Conservation (phyloP, 2,329 filamentous ascomycete species). For the Tolypocladium ovalisporum region DNA sequence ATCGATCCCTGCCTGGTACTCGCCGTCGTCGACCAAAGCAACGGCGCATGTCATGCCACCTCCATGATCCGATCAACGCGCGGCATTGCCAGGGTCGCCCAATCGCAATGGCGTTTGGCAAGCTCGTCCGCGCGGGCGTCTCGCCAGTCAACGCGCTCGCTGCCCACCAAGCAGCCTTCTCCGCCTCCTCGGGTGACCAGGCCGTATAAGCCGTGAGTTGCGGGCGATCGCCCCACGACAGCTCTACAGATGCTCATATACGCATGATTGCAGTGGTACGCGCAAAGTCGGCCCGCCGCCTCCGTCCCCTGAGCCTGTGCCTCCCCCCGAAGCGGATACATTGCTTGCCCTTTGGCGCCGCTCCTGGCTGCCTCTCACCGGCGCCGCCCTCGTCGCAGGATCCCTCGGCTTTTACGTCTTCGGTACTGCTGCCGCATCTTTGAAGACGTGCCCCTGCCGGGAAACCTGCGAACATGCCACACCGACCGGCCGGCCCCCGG, state of each 20-base stretch:
- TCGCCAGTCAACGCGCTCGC: conserved; percentile 7
- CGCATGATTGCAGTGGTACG: conserved; percentile 1
- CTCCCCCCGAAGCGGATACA: conserved; percentile 17
- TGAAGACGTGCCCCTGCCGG: conserved; percentile 14
- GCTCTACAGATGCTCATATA: not conserved
- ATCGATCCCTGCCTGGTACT: not conserved
- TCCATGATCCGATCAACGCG: conserved; percentile 20
- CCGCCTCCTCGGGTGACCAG: conserved; percentile 12
- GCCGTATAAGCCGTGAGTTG: conserved; percentile 19
- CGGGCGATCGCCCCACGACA: not conserved
- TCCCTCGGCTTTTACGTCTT: conserved; percentile 37
- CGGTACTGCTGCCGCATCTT: conserved; percentile 23
- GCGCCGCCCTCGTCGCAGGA: conserved; percentile 32
- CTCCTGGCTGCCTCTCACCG: conserved; percentile 33
- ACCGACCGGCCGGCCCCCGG: conserved; percentile 38
- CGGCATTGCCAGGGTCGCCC: conserved; percentile 11
- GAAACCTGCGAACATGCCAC: conserved; percentile 20
- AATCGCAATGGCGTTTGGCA: conserved; percentile 16
- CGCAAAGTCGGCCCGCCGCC: conserved; percentile 1
- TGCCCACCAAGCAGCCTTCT: not conserved
- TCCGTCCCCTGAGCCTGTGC: conserved; percentile 10
- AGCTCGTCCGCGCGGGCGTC: conserved; percentile 15
- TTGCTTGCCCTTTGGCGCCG: conserved; percentile 24
- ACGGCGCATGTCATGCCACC: conserved; percentile 3
- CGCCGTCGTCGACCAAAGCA: not conserved